Evolutionary conservation across 2,329 filamentous ascomycete species (phyloP).

Genomic region (Venturiaceae sp.): DNA sequence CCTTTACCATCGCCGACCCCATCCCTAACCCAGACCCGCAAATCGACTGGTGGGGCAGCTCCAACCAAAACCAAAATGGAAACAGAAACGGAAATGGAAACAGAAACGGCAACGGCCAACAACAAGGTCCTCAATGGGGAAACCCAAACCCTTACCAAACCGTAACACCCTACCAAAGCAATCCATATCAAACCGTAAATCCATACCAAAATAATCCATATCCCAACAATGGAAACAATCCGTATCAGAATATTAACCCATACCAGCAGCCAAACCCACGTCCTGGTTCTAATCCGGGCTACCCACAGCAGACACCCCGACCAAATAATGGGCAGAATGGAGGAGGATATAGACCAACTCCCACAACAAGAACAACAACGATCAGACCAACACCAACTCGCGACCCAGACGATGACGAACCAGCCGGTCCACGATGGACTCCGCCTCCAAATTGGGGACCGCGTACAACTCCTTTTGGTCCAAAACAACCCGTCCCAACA

Average conservation of each 20-base stretch:
- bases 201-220: not conserved
- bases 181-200: not conserved
- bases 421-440: not conserved
- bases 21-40: not conserved
- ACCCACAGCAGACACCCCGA: not conserved
- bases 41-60: not conserved
- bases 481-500: not conserved
- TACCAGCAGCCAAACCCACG: not conserved
- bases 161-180: too few relatives aligned
- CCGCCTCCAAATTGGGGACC: not conserved
- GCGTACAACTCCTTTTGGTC: not conserved
- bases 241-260: not conserved
- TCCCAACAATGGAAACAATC: too few relatives aligned
- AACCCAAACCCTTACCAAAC: not conserved
- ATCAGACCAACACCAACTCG: not conserved
- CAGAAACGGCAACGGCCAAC: not conserved
- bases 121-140: not conserved
- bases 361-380: not conserved
- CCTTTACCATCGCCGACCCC: not conserved
- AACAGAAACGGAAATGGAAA: not conserved
- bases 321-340: too few relatives aligned
- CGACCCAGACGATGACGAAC: constrained; percentile 4
- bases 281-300: not conserved
- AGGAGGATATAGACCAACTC: too few relatives aligned
- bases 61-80: not conserved